Percentiles rank a stretch among this genome's conserved stretches.
Conservation (phyloP, 805 yeast genomes). For the Teunomyces kruisii region DNA sequence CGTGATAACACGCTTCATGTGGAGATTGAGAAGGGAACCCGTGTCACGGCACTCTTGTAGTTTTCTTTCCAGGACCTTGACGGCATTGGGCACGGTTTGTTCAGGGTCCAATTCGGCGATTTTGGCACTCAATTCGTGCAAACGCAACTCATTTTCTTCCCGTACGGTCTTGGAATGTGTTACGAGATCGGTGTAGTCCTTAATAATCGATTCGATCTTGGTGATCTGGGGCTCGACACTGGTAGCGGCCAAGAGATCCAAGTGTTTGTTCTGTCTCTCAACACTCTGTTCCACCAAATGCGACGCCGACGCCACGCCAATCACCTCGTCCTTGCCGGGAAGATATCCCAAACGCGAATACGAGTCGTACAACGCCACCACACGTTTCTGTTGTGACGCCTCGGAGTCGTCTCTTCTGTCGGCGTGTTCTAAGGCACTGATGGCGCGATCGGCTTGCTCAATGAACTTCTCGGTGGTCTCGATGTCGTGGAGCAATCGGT, state of each 20-base stretch:
- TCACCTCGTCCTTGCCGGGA: constrained; percentile 29
- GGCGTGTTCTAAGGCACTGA: constrained; percentile 9
- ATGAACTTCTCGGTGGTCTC: constrained; percentile 14
- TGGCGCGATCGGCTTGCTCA: constrained; percentile 22
- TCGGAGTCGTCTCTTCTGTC: constrained; percentile 3
- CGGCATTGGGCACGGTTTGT: neutral
- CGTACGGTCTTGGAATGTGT: neutral
- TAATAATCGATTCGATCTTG: neutral
- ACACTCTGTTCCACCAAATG: constrained; percentile 4
- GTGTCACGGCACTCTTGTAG: constrained; percentile 4
- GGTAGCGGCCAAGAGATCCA: neutral
- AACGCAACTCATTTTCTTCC: neutral
- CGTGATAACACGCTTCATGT: constrained; percentile 17
- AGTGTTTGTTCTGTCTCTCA: neutral
- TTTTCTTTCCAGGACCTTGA: neutral
- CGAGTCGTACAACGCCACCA: constrained; percentile 19
- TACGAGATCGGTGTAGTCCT: constrained; percentile 5
- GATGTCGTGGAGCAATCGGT: constrained; percentile 2
- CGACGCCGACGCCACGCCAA: constrained; percentile 26
- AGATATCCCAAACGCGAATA: constrained; percentile 22
- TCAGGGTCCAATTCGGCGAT: neutral
- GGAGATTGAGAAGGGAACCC: constrained; percentile 13
- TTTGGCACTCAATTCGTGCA: neutral
- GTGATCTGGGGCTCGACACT: neutral
- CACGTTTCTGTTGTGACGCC: constrained; percentile 7